Evolutionary conservation across 495 filamentous ascomycete genomes (phyloP), one percentile per base, ranked within the genome.

Genomic region (Cairneyella variabilis): DNA sequence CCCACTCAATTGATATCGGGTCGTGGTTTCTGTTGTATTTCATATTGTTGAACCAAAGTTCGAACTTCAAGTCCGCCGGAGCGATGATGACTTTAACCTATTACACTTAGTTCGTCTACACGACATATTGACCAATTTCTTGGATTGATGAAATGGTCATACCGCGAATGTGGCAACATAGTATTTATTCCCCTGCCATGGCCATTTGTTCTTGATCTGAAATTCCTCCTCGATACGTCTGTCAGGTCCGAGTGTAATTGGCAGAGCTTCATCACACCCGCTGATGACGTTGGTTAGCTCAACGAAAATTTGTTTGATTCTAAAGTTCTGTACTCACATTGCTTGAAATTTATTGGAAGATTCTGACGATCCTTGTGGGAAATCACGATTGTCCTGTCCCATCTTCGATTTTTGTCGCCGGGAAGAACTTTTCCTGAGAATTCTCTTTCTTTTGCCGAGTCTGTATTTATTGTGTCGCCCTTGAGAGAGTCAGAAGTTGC

Each of bases 11-110:
- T 22, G 59, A 57, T 56, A 82, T 77, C 5, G 74, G 70, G 30
- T 78, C 72, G 63, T 79, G 76, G 17, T 71, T 57, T 48, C 70
- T n/a, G n/a, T n/a, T n/a, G n/a, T n/a, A n/a, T n/a, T n/a, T n/a
- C n/a, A n/a, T n/a, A n/a, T n/a, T n/a, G n/a, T n/a, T n/a, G n/a
- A n/a, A n/a, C n/a, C n/a, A n/a, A n/a, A n/a, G n/a, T n/a, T n/a
- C n/a, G n/a, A n/a, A n/a, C n/a, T n/a, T n/a, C n/a, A n/a, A n/a
- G n/a, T n/a, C n/a, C n/a, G n/a, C n/a, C n/a, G n/a, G n/a, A n/a
- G n/a, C n/a, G n/a, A n/a, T n/a, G n/a, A n/a, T n/a, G n/a, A n/a
- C n/a, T n/a, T n/a, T n/a, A n/a, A n/a, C n/a, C n/a, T n/a, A n/a
- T n/a, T n/a, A n/a, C n/a, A n/a, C n/a, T n/a, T n/a, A n/a, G n/a